A percentile compares a stretch with the other conserved stretches of the same genome.
These are phyloP conservation scores for Canna indica DNA, from an alignment of 176 grass and related monocot genomes.

Conservation along the genomic window DNA sequence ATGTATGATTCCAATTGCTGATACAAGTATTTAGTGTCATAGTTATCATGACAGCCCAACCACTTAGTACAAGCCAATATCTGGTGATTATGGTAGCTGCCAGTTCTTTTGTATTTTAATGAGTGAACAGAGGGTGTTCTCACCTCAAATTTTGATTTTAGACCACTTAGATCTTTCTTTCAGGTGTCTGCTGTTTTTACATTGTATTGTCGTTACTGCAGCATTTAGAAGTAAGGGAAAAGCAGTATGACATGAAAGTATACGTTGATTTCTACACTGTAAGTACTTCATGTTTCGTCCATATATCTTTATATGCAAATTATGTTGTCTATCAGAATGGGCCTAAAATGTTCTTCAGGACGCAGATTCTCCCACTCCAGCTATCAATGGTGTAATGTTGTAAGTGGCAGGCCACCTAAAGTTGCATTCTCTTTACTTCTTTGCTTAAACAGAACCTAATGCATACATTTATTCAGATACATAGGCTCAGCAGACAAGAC, in stretches of 20 bases:
- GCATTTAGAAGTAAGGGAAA: constrained; percentile 88
- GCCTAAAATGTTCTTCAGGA: constrained; percentile 36
- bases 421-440: constrained; percentile 2
- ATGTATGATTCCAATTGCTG: background rate
- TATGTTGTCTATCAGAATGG: background rate
- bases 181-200: background rate
- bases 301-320: background rate
- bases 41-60: background rate
- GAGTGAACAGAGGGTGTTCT: background rate
- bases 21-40: background rate
- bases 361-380: constrained; percentile 36
- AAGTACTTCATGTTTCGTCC: constrained; percentile 29
- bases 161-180: background rate
- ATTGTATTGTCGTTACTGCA: constrained; percentile 14
- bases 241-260: constrained; percentile 88
- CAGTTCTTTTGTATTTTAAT: too few relatives aligned
- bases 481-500: constrained; percentile 55
- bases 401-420: constrained; percentile 40
- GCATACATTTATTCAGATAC: constrained; percentile 44
- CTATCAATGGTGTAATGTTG: constrained; percentile 60
- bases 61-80: background rate
- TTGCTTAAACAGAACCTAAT: constrained; percentile 19
- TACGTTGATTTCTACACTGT: constrained; percentile 76
- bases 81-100: too few relatives aligned
- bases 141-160: background rate